Base-by-base conservation (phyloP, 2,329 filamentous ascomycete species). In the Fusarium sp. region DNA sequence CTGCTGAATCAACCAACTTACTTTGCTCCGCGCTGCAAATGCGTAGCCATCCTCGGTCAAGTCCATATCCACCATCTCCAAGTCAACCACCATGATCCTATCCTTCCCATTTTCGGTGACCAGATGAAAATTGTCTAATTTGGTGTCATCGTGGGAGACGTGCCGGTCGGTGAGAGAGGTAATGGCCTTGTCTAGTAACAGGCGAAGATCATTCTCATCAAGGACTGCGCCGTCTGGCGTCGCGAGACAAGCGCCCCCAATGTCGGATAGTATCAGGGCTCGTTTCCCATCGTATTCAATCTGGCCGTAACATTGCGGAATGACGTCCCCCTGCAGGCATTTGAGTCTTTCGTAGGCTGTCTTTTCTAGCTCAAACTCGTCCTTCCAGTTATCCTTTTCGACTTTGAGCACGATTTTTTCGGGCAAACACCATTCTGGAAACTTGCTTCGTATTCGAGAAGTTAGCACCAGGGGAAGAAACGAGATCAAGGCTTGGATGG, bases 201-300 rank as follows among this genome's bases (percentile, higher is more conserved):
- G 20, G 20, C 20, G 20, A 20, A 20, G 20, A 20, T 20, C 20
- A 20, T 20, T 20, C 20, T 20, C 20, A 5, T 23, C 20, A 4
- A 23, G 20, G 4, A 23, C 20, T 4, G 20, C 20, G 4, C 20
- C 20, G 3, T 23, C 20, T 23, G 20, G 72, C 9, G 64, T 59
- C 11, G 69, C 62, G 18, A 75, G 34, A n/a, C 58, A 67, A 10
- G 36, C 34, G 1, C 73, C 73, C 8, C 73, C 71, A 14, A 74
- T 62, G 53, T 76, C 75, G 4, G 73, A 72, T 20, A 76, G 67
- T 60, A 75, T 60, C 5, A 74, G 61, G 40, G 73, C 70, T 4
- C 65, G 68, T 7, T 57, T 65, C 7, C 67, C 69, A 13, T 61
- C 58, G 42, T 70, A 71, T 6, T 70, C 53, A 9, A 66, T 53